Conservation (phyloP, 805 yeast genomes). For the Teunomyces barrocoloradensis region DNA sequence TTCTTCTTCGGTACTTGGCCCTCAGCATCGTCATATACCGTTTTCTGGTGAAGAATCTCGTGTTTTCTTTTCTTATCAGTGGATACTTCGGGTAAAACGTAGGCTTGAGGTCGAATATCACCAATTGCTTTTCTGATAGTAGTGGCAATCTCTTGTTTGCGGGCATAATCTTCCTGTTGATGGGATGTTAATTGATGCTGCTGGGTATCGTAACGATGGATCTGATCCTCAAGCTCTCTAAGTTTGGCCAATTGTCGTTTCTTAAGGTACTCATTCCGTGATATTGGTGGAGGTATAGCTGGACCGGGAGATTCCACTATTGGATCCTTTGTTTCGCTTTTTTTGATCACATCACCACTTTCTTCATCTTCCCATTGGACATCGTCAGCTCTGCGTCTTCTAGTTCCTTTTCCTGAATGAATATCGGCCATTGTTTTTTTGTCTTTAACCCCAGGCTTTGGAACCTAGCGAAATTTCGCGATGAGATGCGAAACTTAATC, state of each 20-base stretch:
- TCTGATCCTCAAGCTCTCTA: conserved; percentile 9
- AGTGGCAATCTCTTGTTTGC: conserved; percentile 16
- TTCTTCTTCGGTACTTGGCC: conserved; percentile 17
- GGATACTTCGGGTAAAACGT: conserved; percentile 5
- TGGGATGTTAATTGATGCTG: neutral
- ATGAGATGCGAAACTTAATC: conserved; percentile 3
- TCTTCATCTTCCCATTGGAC: conserved; percentile 7
- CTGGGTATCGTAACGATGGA: conserved; percentile 9
- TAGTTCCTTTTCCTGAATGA: conserved; percentile 8
- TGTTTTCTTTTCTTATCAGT: conserved; percentile 49
- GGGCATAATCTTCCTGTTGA: conserved; percentile 16
- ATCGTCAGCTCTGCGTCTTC: conserved; percentile 7
- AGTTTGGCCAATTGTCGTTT: conserved; percentile 20
- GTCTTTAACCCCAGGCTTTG: neutral
- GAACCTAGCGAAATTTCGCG: neutral
- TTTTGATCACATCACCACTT: neutral
- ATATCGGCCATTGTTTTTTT: neutral
- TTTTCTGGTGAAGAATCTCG: conserved; percentile 43
- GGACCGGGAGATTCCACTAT: neutral
- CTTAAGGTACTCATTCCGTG: conserved; percentile 20
- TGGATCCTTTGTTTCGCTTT: neutral
- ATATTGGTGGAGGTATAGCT: conserved; percentile 2
- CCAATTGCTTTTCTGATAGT: conserved; percentile 11
- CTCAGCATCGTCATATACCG: conserved; percentile 16
- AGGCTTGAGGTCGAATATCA: neutral